Evolutionary conservation across 495 filamentous ascomycete genomes (phyloP).

Genomic region (Terfezia claveryi): DNA sequence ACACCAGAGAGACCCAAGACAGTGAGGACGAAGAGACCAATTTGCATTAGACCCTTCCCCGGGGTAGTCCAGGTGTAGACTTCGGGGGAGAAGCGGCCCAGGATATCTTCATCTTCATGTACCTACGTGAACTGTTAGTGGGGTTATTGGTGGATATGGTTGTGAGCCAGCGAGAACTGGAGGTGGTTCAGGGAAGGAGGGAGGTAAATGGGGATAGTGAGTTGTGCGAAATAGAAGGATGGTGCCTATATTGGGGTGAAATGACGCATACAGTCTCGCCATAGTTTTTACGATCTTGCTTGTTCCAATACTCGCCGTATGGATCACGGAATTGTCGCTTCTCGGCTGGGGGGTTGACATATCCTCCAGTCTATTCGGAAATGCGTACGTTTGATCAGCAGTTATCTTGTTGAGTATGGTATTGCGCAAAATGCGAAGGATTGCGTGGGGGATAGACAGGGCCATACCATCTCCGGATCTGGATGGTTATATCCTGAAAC

Average conservation of each 20-base stretch:
- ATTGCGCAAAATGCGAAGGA: neutral
- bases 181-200: no score
- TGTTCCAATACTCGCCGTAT: conserved; percentile 89
- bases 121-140: conserved; percentile 15
- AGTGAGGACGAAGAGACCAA: conserved; percentile 49
- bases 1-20: conserved; percentile 49
- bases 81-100: conserved; percentile 74
- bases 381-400: neutral
- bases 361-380: conserved; percentile 58
- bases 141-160: no score
- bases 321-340: conserved; percentile 85
- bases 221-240: no score
- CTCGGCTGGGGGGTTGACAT: conserved; percentile 60
- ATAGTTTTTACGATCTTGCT: conserved; percentile 87
- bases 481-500: neutral
- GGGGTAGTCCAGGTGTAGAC: conserved; percentile 69
- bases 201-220: no score
- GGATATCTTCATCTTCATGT: conserved; percentile 90
- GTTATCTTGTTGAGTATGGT: neutral
- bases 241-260: neutral
- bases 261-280: conserved; percentile 43
- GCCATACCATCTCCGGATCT: conserved; percentile 15
- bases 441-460: neutral
- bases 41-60: conserved; percentile 45
- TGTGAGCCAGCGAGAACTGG: no score